Evolutionary conservation across 139 green algal genomes (phyloP).

Genomic region (Auxenochlorella pyrenoidosa): DNA sequence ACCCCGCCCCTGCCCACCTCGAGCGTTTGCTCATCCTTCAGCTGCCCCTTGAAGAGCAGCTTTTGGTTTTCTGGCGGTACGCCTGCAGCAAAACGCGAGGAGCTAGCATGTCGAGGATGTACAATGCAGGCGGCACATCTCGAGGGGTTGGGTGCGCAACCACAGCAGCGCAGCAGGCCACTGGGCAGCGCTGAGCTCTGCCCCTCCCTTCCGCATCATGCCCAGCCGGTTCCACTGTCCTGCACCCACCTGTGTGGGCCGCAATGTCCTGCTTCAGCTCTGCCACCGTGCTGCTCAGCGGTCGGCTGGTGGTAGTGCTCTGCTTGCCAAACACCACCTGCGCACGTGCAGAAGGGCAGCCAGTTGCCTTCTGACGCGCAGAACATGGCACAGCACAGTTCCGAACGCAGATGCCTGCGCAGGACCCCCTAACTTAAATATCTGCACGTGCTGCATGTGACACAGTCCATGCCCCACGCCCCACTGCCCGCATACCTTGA

Average conservation of each 20-base stretch:
- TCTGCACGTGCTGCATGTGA: too few relatives aligned
- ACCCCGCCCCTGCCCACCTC: background rate
- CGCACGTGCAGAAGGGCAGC: background rate
- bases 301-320: slow-evolving; percentile 42
- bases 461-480: too few relatives aligned
- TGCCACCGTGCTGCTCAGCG: slow-evolving; percentile 41
- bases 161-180: background rate
- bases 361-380: too few relatives aligned
- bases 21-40: slow-evolving; percentile 57
- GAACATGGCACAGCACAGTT: too few relatives aligned
- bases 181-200: slow-evolving; percentile 19
- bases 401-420: too few relatives aligned
- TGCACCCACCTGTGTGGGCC: slow-evolving; percentile 7
- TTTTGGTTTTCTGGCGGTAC: slow-evolving; percentile 62
- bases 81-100: slow-evolving; percentile 5
- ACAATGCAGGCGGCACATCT: too few relatives aligned
- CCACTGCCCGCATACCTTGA: background rate
- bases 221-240: too few relatives aligned
- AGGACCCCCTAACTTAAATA: too few relatives aligned
- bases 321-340: slow-evolving; percentile 59
- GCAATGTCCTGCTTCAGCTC: slow-evolving; percentile 52
- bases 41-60: slow-evolving; percentile 60
- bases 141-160: background rate
- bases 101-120: background rate
- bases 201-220: too few relatives aligned